Percentiles rank a stretch among this genome's conserved stretches.
These are phyloP conservation scores for Liquidambar formosana DNA, from an alignment of 164 flowering plant genomes.

Conservation along the genomic window DNA sequence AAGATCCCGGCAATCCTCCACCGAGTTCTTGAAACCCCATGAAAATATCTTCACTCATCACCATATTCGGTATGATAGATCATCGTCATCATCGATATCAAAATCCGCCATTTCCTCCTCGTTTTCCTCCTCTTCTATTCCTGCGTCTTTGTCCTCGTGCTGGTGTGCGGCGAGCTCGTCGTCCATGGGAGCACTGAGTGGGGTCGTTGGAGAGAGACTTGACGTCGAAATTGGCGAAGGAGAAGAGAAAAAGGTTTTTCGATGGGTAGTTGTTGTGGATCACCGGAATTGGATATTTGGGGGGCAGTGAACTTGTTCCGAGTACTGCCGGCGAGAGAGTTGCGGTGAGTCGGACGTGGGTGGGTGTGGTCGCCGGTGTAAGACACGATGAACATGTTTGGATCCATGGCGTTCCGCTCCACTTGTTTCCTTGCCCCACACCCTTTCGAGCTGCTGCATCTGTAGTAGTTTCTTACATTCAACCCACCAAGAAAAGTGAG, in stretches of 20 bases:
- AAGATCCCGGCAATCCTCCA: neutral
- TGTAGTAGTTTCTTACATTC: constrained; percentile 30
- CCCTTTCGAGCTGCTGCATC: constrained; percentile 58
- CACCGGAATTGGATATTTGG: neutral
- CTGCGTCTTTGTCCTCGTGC: neutral
- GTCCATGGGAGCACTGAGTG: constrained; percentile 1
- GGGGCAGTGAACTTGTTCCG: constrained; percentile 21
- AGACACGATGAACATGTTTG: constrained; percentile 38
- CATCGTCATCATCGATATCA: constrained; percentile 7
- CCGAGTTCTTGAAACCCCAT: constrained; percentile 22
- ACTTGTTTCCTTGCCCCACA: constrained; percentile 60
- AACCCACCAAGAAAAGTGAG: neutral
- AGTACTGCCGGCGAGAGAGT: constrained; percentile 46
- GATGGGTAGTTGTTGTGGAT: neutral
- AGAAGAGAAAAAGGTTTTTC: neutral
- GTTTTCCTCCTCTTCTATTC: neutral
- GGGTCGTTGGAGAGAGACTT: constrained; percentile 27
- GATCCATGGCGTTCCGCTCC: constrained; percentile 42
- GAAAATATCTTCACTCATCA: constrained; percentile 27
- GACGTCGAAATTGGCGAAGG: neutral
- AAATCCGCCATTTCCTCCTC: constrained; percentile 3
- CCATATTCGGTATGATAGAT: constrained; percentile 26
- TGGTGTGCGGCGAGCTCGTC: no score
- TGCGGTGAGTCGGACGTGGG: constrained; percentile 48
- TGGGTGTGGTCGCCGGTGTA: constrained; percentile 61